Percentiles rank a stretch among this genome's conserved stretches.
Conservation (phyloP, 805 yeast genomes). For the Lipomyces chichibuensis region DNA sequence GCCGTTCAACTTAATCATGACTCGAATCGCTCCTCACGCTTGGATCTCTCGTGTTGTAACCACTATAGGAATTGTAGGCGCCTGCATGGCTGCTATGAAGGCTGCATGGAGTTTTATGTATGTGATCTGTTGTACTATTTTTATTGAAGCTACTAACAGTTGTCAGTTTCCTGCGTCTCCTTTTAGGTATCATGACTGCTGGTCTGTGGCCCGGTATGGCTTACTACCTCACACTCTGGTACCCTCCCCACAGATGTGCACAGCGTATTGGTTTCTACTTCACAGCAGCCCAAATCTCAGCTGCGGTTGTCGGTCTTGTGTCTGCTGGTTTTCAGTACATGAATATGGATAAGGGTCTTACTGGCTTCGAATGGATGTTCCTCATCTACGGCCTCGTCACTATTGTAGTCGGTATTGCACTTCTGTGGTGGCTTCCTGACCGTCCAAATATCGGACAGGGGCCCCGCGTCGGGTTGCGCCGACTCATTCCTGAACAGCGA, state of each 20-base stretch:
- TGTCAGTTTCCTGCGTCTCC: conserved; percentile 53
- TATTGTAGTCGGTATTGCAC: conserved; percentile 60
- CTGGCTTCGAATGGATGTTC: conserved; percentile 89
- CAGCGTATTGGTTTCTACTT: conserved; percentile 83
- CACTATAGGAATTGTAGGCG: conserved; percentile 74
- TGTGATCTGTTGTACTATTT: conserved; percentile 40
- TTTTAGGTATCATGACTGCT: conserved; percentile 75
- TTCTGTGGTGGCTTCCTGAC: conserved; percentile 87
- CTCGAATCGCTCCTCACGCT: conserved; percentile 78
- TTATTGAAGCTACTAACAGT: neutral
- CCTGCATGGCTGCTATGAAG: conserved; percentile 69
- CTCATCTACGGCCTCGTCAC: conserved; percentile 75
- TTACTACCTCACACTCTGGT: conserved; percentile 81
- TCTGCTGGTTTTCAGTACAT: conserved; percentile 86
- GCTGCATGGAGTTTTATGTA: conserved; percentile 56
- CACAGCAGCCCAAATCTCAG: conserved; percentile 90
- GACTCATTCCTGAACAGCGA: conserved; percentile 31
- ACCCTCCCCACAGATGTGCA: conserved; percentile 76
- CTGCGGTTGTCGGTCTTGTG: conserved; percentile 85
- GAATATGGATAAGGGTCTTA: conserved; percentile 68
- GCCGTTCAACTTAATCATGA: conserved; percentile 86
- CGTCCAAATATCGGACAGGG: conserved; percentile 52
- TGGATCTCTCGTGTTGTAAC: conserved; percentile 82
- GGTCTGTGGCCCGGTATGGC: conserved; percentile 80
- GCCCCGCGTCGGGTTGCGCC: conserved; percentile 32